Evolutionary conservation across 1,284 basidiomycete genomes (phyloP), one percentile per base, ranked within the genome.

Genomic region (Ganoderma sinense): DNA sequence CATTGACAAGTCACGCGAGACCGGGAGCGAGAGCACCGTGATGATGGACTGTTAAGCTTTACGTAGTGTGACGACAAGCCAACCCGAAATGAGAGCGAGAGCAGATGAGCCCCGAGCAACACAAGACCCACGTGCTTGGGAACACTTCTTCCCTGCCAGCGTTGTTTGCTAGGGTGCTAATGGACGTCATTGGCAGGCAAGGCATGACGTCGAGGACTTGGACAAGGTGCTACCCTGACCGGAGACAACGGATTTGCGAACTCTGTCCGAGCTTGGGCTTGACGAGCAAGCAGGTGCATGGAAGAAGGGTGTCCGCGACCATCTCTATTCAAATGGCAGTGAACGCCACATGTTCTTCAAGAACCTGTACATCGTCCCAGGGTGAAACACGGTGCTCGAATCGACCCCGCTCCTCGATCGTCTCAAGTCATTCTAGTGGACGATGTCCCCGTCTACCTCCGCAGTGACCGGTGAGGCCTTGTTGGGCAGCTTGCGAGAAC

Each of bases 371-470:
- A 1, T 20, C 41, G 23, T 33, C 29, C 65, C 61, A 66, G 43
- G 29, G 39, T 33, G 20, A 33, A 14, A 61, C 45, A 3, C 66
- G 66, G n/a, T 39, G 64, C 56, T 64, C 55, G 36, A 33, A 4
- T 33, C 33, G 33, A 33, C 33, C 33, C n/a, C n/a, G n/a, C n/a
- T n/a, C n/a, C n/a, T n/a, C n/a, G n/a, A n/a, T n/a, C n/a, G n/a
- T n/a, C n/a, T 36, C 36, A 36, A 36, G 1, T 36, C 3, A 10
- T 7, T 36, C 36, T 36, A 10, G 36, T 6, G 36, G 36, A 7
- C 10, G 36, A 7, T 36, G 36, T 36, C 36, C 36, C 6, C 36
- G 36, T 36, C 36, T 36, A 36, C 3, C 36, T 10, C 36, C n/a
- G n/a, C n/a, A n/a, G n/a, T n/a, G n/a, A n/a, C n/a, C n/a, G n/a